Evolutionary conservation across 768 basidiomycete genomes (phyloP).

Genomic region (Lactarius quietus): DNA sequence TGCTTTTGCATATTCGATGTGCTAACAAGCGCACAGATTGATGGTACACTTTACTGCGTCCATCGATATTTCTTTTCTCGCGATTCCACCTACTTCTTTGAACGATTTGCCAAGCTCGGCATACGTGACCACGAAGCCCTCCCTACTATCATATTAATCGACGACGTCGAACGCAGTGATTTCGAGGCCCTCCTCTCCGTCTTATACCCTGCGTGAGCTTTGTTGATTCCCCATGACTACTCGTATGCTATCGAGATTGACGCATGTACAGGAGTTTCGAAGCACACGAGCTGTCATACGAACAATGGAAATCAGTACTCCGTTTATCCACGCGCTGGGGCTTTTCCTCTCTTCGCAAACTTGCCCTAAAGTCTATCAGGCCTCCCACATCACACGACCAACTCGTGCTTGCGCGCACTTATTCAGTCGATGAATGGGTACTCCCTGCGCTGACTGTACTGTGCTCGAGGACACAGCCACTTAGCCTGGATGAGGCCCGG

Average conservation of each 20-base stretch:
- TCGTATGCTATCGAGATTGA: not conserved
- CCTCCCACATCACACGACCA: slow-evolving; percentile 12
- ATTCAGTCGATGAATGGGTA: slow-evolving; percentile 6
- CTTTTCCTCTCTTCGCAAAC: slow-evolving; percentile 18
- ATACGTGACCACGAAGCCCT: slow-evolving; percentile 17
- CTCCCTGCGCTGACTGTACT: not conserved
- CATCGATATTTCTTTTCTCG: slow-evolving; percentile 25
- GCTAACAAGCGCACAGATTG: slow-evolving; percentile 10
- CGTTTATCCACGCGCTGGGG: slow-evolving; percentile 15
- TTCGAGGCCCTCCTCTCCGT: slow-evolving; percentile 26
- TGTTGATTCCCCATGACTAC: not conserved
- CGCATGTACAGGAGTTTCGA: not conserved
- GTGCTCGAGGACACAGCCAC: slow-evolving; percentile 1
- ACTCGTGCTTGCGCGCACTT: slow-evolving; percentile 10
- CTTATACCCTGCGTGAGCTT: slow-evolving; percentile 24
- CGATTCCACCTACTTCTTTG: slow-evolving; percentile 19
- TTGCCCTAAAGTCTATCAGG: slow-evolving; percentile 9
- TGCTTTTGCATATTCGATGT: not conserved
- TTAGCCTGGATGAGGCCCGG: slow-evolving; percentile 3
- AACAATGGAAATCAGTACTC: slow-evolving; percentile 19
- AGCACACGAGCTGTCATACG: not conserved
- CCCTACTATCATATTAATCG: slow-evolving; percentile 8
- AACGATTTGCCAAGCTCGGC: slow-evolving; percentile 13
- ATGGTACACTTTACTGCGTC: slow-evolving; percentile 20
- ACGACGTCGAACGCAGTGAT: slow-evolving; percentile 16